Conservation (phyloP, 352 stramenopile genomes). For the Phytophthora fragariae region DNA sequence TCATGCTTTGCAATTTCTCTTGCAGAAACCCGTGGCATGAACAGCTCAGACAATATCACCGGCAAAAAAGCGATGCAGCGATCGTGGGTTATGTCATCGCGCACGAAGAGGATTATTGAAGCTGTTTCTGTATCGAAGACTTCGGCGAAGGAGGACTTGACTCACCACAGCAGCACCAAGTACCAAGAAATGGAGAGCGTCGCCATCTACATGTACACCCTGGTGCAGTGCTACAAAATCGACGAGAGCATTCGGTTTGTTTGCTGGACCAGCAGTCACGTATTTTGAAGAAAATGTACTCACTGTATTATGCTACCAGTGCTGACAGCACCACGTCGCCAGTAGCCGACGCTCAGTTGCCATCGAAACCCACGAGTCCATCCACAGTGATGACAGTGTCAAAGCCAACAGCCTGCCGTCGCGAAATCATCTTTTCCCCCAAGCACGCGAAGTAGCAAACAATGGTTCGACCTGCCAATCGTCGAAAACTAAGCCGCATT, state of each 20-base stretch:
- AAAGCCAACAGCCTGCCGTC: conserved; percentile 24
- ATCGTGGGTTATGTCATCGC: conserved; percentile 48
- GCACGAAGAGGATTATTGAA: conserved; percentile 46
- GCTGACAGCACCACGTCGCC: conserved; percentile 6
- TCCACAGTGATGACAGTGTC: background rate
- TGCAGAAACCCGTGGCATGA: conserved; percentile 13
- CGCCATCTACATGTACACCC: conserved; percentile 54
- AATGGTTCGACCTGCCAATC: background rate
- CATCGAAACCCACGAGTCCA: conserved; percentile 9
- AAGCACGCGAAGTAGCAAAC: conserved; percentile 30
- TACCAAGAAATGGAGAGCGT: conserved; percentile 45
- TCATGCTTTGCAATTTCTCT: background rate
- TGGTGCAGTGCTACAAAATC: conserved; percentile 64
- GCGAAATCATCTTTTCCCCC: conserved; percentile 37
- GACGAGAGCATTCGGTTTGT: conserved; percentile 46
- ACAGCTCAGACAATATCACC: background rate
- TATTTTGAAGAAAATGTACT: conserved; percentile 9
- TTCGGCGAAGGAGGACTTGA: conserved; percentile 3
- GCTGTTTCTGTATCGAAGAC: conserved; percentile 26
- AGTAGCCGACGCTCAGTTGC: conserved; percentile 2
- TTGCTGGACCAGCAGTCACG: background rate
- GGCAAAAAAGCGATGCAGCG: conserved; percentile 26
- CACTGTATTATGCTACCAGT: conserved; percentile 21
- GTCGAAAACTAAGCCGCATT: conserved; percentile 22
- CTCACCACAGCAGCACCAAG: conserved; percentile 24